A percentile compares a stretch with the other conserved stretches of the same genome.
Conservation (phyloP, 208 protist genomes). For the Trypanosoma lewisi region DNA sequence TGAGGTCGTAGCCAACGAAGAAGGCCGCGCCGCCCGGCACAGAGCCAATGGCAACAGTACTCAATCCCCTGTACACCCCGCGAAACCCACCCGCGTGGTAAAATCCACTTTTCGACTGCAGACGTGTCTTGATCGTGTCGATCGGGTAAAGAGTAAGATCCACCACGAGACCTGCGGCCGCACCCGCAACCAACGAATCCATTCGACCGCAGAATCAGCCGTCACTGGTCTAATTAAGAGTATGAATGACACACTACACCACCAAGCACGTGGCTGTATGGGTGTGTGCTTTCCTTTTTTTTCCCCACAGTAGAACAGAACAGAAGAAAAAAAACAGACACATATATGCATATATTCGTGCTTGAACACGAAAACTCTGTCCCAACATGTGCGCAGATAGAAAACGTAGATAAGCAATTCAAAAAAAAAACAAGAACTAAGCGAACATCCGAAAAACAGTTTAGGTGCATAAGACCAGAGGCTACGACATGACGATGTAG, state of each 20-base stretch:
- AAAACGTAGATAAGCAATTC: no score
- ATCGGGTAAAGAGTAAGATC: slow-evolving; percentile 91
- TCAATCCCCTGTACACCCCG: slow-evolving; percentile 85
- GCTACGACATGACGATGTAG: no score
- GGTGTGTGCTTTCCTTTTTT: no score
- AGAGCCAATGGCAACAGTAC: slow-evolving; percentile 78
- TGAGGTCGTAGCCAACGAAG: slow-evolving; percentile 85
- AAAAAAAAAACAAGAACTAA: no score
- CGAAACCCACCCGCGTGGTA: slow-evolving; percentile 72
- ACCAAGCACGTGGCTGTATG: background rate
- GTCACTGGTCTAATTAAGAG: background rate
- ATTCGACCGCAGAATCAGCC: slow-evolving; percentile 29
- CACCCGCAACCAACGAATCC: slow-evolving; percentile 82
- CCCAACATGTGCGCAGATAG: no score
- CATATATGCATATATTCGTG: no score
- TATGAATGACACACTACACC: background rate
- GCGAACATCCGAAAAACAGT: no score
- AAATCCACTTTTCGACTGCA: slow-evolving; percentile 85
- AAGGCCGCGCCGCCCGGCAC: slow-evolving; percentile 89
- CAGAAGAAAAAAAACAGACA: no score
- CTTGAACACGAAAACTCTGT: no score
- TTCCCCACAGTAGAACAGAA: no score
- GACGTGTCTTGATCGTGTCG: slow-evolving; percentile 93
- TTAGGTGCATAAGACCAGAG: no score
- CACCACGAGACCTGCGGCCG: slow-evolving; percentile 79